phyloP scores from a whole-genome alignment of 441 rosid species.

The Gossypium gossypioides region DNA sequence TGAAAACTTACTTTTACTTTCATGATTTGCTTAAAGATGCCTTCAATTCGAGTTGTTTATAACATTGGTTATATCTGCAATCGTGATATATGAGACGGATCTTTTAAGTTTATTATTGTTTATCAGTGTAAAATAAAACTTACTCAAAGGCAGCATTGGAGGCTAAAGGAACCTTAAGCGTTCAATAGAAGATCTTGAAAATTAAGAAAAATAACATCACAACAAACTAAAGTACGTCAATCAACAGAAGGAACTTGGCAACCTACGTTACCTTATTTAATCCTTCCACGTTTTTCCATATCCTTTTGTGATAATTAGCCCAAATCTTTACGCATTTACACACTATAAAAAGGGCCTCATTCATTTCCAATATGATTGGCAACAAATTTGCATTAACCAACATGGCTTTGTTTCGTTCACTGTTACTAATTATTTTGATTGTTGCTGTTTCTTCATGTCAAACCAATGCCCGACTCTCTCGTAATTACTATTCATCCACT shows the following conservation, averaged over 20 bases:
- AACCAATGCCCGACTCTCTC: conserved; percentile 12
- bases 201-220: not conserved
- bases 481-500: conserved; percentile 11
- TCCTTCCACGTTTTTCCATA: not conserved
- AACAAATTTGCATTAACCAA: not conserved
- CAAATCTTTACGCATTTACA: not conserved
- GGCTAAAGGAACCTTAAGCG: not conserved
- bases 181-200: not conserved
- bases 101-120: too few species aligned
- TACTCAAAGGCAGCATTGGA: not conserved
- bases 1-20: not conserved
- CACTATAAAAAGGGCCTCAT: conserved; percentile 5
- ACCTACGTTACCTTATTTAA: not conserved
- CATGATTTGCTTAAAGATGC: not conserved
- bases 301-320: not conserved
- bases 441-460: conserved; percentile 1
- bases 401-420: conserved; percentile 1
- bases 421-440: conserved; percentile 1
- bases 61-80: too few species aligned
- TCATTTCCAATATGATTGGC: not conserved
- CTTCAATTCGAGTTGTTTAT: not conserved
- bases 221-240: conserved; percentile 11
- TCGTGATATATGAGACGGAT: too few species aligned
- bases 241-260: not conserved
- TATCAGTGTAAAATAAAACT: not conserved